Conservation (phyloP, 2,329 filamentous ascomycete genomes). For the Neurospora crassa region DNA sequence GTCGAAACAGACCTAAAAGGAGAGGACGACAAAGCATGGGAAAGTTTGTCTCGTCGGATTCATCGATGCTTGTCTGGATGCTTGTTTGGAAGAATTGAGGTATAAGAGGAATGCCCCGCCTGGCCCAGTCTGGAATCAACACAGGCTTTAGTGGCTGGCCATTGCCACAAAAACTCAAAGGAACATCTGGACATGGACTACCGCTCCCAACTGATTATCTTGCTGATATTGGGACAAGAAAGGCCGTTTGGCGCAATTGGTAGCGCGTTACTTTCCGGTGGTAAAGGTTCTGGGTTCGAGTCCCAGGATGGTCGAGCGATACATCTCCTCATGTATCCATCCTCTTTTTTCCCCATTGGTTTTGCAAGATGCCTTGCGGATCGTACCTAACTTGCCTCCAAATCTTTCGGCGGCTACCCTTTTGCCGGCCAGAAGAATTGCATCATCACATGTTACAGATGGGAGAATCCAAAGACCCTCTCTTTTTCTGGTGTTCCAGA, state of each 20-base stretch:
- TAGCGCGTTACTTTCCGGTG: conserved; percentile 1
- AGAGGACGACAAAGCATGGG: too few species aligned
- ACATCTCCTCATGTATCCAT: neutral
- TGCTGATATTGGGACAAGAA: neutral
- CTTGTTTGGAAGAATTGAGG: too few species aligned
- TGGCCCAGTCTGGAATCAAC: too few species aligned
- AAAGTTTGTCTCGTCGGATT: too few species aligned
- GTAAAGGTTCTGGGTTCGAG: conserved; percentile 1
- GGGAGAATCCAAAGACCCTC: neutral
- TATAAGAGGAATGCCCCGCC: too few species aligned
- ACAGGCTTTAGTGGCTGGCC: too few species aligned
- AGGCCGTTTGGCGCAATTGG: neutral
- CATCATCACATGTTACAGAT: neutral
- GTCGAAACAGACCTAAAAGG: neutral
- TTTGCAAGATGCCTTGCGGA: neutral
- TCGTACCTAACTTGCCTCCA: neutral
- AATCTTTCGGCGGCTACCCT: neutral
- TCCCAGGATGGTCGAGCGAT: neutral
- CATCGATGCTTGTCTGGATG: too few species aligned
- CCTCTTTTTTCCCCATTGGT: neutral
- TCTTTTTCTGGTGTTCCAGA: neutral
- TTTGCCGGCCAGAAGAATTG: neutral
- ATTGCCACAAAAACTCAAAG: neutral
- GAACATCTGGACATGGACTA: neutral
- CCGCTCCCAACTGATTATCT: neutral